Evolutionary conservation across 2,329 filamentous ascomycete genomes (phyloP).

Genomic region (Fusarium torreyae): DNA sequence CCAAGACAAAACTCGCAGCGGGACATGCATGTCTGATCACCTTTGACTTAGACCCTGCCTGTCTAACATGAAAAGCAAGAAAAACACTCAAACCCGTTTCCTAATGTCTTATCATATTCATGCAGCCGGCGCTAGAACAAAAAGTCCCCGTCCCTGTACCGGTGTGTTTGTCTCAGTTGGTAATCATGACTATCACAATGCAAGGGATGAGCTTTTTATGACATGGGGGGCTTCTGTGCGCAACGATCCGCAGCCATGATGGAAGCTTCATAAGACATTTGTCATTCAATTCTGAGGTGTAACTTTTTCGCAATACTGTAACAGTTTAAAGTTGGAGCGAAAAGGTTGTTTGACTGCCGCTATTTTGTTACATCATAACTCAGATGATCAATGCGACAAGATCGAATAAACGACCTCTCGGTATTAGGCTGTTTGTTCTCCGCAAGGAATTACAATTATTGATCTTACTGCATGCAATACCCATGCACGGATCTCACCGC

Average conservation of each 20-base stretch:
- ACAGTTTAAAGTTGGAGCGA: no score
- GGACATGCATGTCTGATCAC: neutral
- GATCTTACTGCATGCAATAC: neutral
- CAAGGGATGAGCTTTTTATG: slow-evolving; percentile 13
- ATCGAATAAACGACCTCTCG: no score
- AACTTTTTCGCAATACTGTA: no score
- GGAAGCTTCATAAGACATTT: neutral
- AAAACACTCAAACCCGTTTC: neutral
- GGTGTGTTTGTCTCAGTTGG: slow-evolving; percentile 35
- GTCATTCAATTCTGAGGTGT: neutral
- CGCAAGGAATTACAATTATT: neutral
- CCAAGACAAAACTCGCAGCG: neutral
- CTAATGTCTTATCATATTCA: slow-evolving; percentile 10
- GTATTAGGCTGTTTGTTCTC: no score
- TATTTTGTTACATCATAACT: no score
- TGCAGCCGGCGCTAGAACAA: slow-evolving; percentile 18
- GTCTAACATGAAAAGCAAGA: neutral
- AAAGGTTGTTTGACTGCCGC: no score
- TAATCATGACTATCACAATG: slow-evolving; percentile 27
- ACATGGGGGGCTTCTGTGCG: neutral
- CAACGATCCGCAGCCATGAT: neutral
- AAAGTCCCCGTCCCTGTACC: slow-evolving; percentile 23
- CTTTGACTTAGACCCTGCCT: slow-evolving; percentile 9
- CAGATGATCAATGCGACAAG: no score
- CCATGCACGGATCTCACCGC: slow-evolving; percentile 4